Conservation (phyloP, 306 rosid genomes). For the Gillenia trifoliata region DNA sequence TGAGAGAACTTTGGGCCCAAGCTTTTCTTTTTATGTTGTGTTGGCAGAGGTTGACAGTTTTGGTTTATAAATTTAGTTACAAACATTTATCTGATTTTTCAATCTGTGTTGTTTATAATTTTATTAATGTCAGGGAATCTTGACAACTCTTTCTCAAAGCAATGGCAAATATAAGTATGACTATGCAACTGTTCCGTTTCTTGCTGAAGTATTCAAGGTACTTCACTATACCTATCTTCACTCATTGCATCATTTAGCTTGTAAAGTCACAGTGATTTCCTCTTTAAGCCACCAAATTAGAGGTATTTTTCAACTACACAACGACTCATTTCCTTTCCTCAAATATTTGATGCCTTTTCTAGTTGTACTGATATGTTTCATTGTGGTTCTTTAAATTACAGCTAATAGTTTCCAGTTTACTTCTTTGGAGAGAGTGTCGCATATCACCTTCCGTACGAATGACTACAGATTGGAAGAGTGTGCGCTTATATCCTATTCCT, state of each 20-base stretch:
- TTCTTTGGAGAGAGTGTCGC: conserved; percentile 71
- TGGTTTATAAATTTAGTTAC: neutral
- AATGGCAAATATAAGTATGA: conserved; percentile 66
- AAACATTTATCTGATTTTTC: neutral
- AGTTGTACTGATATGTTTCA: neutral
- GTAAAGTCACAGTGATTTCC: neutral
- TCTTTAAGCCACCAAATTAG: neutral
- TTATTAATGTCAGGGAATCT: conserved; percentile 56
- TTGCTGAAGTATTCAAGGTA: conserved; percentile 86
- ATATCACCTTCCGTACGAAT: conserved; percentile 58
- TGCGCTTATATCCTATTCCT: conserved; percentile 72
- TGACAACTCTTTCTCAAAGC: conserved; percentile 83
- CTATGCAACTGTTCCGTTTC: conserved; percentile 96
- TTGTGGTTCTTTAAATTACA: conserved; percentile 19
- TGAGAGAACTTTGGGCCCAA: neutral
- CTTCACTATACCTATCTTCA: neutral
- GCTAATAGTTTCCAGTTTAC: conserved; percentile 80
- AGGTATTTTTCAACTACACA: neutral
- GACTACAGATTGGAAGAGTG: conserved; percentile 82
- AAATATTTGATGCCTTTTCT: neutral
- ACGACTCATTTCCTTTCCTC: neutral
- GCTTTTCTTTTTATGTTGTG: neutral
- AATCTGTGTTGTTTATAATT: neutral
- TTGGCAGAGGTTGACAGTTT: neutral
- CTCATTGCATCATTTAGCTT: neutral